Evolutionary conservation across 2,329 filamentous ascomycete genomes (phyloP), one percentile per base, ranked within the genome.

Genomic region (Neopestalotiopsis clavispora): DNA sequence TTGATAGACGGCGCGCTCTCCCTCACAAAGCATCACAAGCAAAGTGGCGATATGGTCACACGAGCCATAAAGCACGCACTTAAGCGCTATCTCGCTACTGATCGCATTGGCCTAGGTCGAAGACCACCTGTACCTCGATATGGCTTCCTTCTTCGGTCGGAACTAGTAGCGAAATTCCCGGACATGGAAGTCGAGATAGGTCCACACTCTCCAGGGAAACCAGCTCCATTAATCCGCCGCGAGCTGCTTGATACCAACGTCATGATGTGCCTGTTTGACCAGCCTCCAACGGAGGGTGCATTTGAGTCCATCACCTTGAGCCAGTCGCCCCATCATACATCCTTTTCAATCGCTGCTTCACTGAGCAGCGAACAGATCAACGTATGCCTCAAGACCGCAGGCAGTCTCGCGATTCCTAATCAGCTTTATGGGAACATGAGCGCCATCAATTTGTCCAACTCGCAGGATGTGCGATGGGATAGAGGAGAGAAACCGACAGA

Each of bases 1-100:
- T 65, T 85, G 4, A 68, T 85, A 1, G 84, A 86, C 67, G 84
- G 84, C 0, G 84, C 80, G 0, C 73, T 86, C 0, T 79, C 75
- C 12, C 66, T 83, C 1, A 83, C 72, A 0, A 85, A 84, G 71
- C 32, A 42, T 34, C 6, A 1, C 13, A 80, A 84, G 65, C 45
- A 77, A 0, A 75, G 74, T 3, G 65, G 60, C 1, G 75, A 79
- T n/a, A 59, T 75, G 32, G 78, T 80, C 52, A 75, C 79, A 5
- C 45, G 49, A 2, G 67, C 68, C 13, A 78, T 81, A 65, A 79
- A 81, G 57, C n/a, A 70, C 2, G 73, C 72, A 0, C 68, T 82
- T 66, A 82, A 83, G 65, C 38, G 69, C 0, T 80, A 79, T 69
- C 59, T 83, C 13, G 10, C 42, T 17, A 13, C 42, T 1, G 42